Conservation (phyloP, 805 yeast genomes). For the Hanseniaspora nectarophila region DNA sequence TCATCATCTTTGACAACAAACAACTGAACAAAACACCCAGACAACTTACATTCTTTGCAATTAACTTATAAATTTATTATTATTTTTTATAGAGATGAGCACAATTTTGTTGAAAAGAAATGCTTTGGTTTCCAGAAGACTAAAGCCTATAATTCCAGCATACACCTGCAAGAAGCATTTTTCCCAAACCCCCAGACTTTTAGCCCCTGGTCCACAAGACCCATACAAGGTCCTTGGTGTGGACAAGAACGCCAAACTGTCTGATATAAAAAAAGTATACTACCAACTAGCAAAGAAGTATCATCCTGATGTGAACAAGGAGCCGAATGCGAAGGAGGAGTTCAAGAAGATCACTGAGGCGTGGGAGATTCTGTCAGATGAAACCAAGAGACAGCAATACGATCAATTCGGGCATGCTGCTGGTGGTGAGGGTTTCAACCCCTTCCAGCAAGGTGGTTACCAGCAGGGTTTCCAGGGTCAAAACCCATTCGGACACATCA, state of each 20-base stretch:
- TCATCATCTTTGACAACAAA: no score
- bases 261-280: slow-evolving; percentile 91
- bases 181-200: not conserved
- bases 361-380: slow-evolving; percentile 80
- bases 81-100: not conserved
- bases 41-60: no score
- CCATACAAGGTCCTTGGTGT: slow-evolving; percentile 84
- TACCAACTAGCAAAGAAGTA: slow-evolving; percentile 83
- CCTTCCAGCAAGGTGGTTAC: slow-evolving; percentile 35
- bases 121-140: not conserved
- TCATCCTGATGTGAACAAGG: slow-evolving; percentile 96
- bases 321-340: slow-evolving; percentile 69
- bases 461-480: slow-evolving; percentile 35
- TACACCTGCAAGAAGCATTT: not conserved
- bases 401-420: slow-evolving; percentile 86
- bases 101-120: not conserved
- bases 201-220: slow-evolving; percentile 30
- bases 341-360: slow-evolving; percentile 92
- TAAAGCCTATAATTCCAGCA: not conserved
- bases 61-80: no score
- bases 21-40: no score
- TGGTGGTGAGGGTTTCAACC: slow-evolving; percentile 37
- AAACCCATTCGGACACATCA: slow-evolving; percentile 33
- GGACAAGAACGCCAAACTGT: slow-evolving; percentile 50
- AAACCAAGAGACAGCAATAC: slow-evolving; percentile 72